Conservation (phyloP, 352 stramenopile genomes). For the Pelagophyceae sp. region DNA sequence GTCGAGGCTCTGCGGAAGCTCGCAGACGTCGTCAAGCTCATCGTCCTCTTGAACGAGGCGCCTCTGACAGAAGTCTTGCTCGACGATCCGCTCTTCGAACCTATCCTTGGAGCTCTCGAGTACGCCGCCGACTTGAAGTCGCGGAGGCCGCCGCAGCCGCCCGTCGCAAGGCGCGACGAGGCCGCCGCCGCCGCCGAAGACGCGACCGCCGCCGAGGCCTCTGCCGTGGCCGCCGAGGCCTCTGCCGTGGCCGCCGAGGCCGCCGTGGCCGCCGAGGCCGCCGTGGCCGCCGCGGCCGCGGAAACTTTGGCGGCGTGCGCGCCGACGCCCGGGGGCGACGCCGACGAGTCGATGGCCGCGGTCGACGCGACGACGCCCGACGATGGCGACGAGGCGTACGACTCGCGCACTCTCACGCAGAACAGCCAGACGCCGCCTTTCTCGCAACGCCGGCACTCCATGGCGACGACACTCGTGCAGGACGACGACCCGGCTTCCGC, state of each 20-base stretch:
- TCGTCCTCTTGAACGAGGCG: constrained; percentile 37
- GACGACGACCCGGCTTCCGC: background rate
- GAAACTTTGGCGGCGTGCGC: too few species aligned
- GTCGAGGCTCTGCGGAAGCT: constrained; percentile 29
- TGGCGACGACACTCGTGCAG: background rate
- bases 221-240: background rate
- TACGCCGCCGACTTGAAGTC: constrained; percentile 37
- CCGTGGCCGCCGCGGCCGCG: too few species aligned
- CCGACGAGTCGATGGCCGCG: background rate
- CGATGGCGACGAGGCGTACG: background rate
- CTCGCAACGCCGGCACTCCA: background rate
- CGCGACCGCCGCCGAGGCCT: background rate
- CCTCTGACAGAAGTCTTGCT: constrained; percentile 30
- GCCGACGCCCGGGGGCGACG: background rate
- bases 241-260: background rate
- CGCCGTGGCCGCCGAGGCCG: too few species aligned
- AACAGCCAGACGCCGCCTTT: too few species aligned
- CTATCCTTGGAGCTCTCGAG: constrained; percentile 25
- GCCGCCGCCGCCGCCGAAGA: background rate
- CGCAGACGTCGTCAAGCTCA: constrained; percentile 34
- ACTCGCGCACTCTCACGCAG: background rate
- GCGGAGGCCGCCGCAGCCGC: too few species aligned
- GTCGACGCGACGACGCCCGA: background rate
- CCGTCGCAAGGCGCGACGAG: background rate
- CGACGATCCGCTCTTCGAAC: constrained; percentile 4